These are phyloP conservation scores for Microsporum audouinii DNA, from an alignment of 2,329 filamentous ascomycete genomes.

Conservation along the genomic window DNA sequence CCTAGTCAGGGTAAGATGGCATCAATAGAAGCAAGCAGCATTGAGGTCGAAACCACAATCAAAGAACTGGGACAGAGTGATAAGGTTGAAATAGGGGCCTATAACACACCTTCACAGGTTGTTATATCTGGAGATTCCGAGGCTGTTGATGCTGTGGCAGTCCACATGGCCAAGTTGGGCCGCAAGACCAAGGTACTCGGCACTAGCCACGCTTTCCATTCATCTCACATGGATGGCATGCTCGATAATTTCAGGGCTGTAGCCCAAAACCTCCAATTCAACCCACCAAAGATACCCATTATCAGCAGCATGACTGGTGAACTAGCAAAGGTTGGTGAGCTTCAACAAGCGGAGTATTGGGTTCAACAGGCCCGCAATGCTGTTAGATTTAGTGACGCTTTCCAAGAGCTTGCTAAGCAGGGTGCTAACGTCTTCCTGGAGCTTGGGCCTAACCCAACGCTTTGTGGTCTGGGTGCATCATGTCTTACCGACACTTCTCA, in stretches of 20 bases:
- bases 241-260: not conserved
- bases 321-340: not conserved
- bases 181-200: not conserved
- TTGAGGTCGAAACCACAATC: not conserved
- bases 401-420: not conserved
- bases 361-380: not conserved
- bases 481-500: not conserved
- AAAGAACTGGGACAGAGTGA: not conserved
- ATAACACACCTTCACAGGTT: not conserved
- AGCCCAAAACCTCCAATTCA: not conserved
- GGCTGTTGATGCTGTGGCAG: not conserved
- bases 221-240: conserved; percentile 1
- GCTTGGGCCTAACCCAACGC: not conserved
- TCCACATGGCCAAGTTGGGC: not conserved
- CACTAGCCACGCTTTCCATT: conserved; percentile 4
- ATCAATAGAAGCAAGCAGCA: not conserved
- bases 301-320: not conserved
- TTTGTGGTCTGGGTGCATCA: conserved; percentile 1
- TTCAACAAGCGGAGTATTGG: conserved; percentile 1
- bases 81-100: not conserved
- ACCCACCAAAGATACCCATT: not conserved
- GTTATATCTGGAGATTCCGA: not conserved
- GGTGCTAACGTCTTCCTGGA: not conserved
- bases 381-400: conserved; percentile 2
- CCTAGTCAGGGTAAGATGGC: not conserved